Evolutionary conservation across 306 rosid species (phyloP).

Genomic region (Clitoria ternatea): DNA sequence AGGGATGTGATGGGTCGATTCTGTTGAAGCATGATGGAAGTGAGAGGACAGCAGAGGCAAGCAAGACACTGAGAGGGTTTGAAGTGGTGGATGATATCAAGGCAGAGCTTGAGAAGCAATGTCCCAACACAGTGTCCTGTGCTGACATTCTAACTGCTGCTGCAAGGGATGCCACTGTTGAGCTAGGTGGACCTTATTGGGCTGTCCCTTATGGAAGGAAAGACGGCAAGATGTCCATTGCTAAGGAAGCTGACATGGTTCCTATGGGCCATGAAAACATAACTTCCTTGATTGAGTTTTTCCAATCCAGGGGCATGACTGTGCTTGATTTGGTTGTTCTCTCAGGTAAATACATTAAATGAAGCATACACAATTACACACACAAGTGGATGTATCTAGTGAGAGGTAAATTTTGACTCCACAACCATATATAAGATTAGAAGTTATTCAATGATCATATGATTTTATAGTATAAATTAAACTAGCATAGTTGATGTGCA

Average conservation of each 20-base stretch:
- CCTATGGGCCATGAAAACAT: conserved; percentile 68
- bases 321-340: conserved; percentile 68
- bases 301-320: conserved; percentile 63
- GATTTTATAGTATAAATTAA: too few relatives aligned
- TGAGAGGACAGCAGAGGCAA: conserved; percentile 55
- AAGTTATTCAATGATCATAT: too few relatives aligned
- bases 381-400: too few relatives aligned
- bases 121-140: conserved; percentile 73
- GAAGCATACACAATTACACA: too few relatives aligned
- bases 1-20: conserved; percentile 90
- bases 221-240: conserved; percentile 57
- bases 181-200: conserved; percentile 74
- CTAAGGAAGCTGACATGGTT: conserved; percentile 50
- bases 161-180: conserved; percentile 71
- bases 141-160: conserved; percentile 64
- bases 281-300: conserved; percentile 53
- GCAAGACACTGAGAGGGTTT: conserved; percentile 83
- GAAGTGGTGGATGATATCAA: conserved; percentile 78
- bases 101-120: conserved; percentile 55
- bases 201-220: conserved; percentile 62
- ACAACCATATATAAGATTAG: too few relatives aligned
- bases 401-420: too few relatives aligned
- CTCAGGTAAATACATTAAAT: conserved; percentile 42
- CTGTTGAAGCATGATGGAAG: conserved; percentile 68
- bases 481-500: not conserved